A percentile compares a stretch with the other conserved stretches of the same genome.
These are phyloP conservation scores for Globisporangium viniferum DNA, from an alignment of 352 stramenopile genomes.

Conservation along the genomic window DNA sequence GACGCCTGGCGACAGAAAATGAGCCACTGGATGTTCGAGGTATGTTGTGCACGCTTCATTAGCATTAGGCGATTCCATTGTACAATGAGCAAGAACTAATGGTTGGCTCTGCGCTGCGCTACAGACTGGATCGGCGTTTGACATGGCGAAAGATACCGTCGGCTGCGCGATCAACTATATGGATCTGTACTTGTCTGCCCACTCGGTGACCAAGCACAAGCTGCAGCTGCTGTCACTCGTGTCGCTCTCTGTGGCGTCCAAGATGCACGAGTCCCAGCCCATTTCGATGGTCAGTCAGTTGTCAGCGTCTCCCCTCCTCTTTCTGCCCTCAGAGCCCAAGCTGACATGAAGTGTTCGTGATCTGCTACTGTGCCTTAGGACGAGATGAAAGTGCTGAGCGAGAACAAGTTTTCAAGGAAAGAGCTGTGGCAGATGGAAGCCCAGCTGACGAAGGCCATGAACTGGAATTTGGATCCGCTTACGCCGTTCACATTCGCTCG, in stretches of 20 bases:
- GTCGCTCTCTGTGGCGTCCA: constrained; percentile 13
- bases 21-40: constrained; percentile 49
- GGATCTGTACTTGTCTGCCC: constrained; percentile 13
- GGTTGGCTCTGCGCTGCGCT: neutral
- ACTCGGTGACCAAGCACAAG: constrained; percentile 16
- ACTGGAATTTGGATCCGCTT: constrained; percentile 37
- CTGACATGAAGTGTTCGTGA: neutral
- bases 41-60: neutral
- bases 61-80: too few species aligned
- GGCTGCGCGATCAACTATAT: constrained; percentile 14
- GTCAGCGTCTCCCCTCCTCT: neutral
- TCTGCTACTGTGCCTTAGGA: constrained; percentile 19
- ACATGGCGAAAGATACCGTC: constrained; percentile 18
- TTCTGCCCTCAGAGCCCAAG: neutral
- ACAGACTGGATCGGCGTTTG: constrained; percentile 16
- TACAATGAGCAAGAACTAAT: neutral
- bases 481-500: constrained; percentile 37
- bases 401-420: constrained; percentile 40
- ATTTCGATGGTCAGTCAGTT: constrained; percentile 14
- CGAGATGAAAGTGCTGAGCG: constrained; percentile 44
- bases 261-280: constrained; percentile 16
- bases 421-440: constrained; percentile 37
- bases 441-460: constrained; percentile 27
- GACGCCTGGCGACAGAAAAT: constrained; percentile 44
- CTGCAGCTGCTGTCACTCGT: constrained; percentile 17